Conservation (phyloP, 164 flowering plant genomes). For the Brasenia schreberi region DNA sequence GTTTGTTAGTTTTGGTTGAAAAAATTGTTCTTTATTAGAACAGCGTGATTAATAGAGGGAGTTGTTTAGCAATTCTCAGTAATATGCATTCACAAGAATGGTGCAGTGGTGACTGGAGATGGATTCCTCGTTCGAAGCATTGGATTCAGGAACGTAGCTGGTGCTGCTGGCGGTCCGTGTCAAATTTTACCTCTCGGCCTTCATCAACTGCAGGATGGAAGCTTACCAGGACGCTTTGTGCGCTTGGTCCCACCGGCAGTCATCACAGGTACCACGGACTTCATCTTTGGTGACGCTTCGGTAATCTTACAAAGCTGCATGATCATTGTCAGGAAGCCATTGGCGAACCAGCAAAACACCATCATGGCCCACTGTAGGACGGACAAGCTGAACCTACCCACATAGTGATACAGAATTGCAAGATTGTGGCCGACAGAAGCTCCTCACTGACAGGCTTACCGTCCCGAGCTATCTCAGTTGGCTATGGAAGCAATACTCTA, state of each 20-base stretch:
- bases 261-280: constrained; percentile 26
- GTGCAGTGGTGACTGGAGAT: constrained; percentile 42
- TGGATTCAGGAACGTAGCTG: constrained; percentile 54
- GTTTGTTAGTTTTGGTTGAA: too few species aligned
- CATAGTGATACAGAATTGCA: constrained; percentile 22
- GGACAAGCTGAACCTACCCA: constrained; percentile 16
- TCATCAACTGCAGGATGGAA: constrained; percentile 44
- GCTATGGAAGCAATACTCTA: constrained; percentile 23
- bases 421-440: constrained; percentile 10
- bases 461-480: constrained; percentile 15
- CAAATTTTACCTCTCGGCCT: constrained; percentile 27
- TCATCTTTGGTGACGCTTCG: constrained; percentile 33
- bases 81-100: too few species aligned
- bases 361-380: constrained; percentile 38
- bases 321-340: constrained; percentile 19
- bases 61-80: too few species aligned
- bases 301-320: constrained; percentile 26
- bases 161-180: constrained; percentile 47
- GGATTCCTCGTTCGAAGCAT: constrained; percentile 41
- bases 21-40: too few species aligned
- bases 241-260: constrained; percentile 20
- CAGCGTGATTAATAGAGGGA: too few species aligned
- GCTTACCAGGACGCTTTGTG: constrained; percentile 42
- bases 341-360: constrained; percentile 24
- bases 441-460: constrained; percentile 4